A percentile compares a stretch with the other conserved stretches of the same genome.
Conservation (phyloP, 805 yeast genomes). For the Pichia paraexigua region DNA sequence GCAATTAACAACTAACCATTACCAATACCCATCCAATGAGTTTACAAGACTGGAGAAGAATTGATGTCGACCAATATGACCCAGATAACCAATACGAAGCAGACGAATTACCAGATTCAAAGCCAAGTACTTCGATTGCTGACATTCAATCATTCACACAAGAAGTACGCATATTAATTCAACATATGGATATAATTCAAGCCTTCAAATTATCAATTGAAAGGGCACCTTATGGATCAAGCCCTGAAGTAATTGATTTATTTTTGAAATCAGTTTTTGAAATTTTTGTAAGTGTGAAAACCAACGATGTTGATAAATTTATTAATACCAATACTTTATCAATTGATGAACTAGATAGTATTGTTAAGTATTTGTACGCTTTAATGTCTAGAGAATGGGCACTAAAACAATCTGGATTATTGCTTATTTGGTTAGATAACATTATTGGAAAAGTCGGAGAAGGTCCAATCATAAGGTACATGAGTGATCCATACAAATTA, state of each 20-base stretch:
- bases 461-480: slow-evolving; percentile 80
- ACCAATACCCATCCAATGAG: neutral
- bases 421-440: slow-evolving; percentile 90
- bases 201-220: slow-evolving; percentile 60
- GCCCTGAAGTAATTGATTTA: slow-evolving; percentile 43
- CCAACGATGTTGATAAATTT: slow-evolving; percentile 49
- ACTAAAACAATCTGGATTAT: slow-evolving; percentile 76
- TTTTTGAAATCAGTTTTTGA: slow-evolving; percentile 57
- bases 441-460: slow-evolving; percentile 77
- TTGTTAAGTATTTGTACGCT: slow-evolving; percentile 78
- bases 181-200: slow-evolving; percentile 63
- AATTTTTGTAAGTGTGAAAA: slow-evolving; percentile 58
- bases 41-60: slow-evolving; percentile 85
- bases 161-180: slow-evolving; percentile 52
- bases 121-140: slow-evolving; percentile 38
- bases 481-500: slow-evolving; percentile 49
- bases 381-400: slow-evolving; percentile 75
- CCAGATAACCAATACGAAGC: slow-evolving; percentile 50
- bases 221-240: slow-evolving; percentile 80
- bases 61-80: slow-evolving; percentile 86
- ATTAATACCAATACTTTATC: slow-evolving; percentile 49
- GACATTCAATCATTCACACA: slow-evolving; percentile 49
- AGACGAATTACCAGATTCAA: slow-evolving; percentile 27
- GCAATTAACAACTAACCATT: neutral
- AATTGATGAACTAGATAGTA: slow-evolving; percentile 61